A percentile compares a stretch with the other conserved stretches of the same genome.
Conservation (phyloP, 108 stramenopile species). For the Nitzschia sp. region DNA sequence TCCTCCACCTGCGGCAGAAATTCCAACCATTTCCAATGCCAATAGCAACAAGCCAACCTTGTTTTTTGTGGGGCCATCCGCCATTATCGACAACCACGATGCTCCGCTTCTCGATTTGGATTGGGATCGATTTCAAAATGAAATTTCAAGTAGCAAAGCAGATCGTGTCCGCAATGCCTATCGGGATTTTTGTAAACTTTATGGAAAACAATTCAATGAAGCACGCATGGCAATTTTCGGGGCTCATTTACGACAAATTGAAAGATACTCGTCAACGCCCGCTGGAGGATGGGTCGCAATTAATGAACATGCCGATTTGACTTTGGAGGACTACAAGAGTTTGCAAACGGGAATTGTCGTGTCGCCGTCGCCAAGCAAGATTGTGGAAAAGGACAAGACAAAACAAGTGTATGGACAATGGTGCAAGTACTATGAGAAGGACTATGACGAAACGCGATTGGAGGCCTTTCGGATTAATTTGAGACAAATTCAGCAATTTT, state of each 20-base stretch:
- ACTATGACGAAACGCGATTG: constrained; percentile 43
- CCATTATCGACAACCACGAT: too few species aligned
- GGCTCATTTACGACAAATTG: constrained; percentile 7
- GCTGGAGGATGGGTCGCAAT: background rate
- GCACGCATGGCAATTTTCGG: constrained; percentile 25
- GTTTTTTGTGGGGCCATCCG: background rate
- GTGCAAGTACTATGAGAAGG: constrained; percentile 52
- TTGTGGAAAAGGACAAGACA: background rate
- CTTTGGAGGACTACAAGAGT: constrained; percentile 16
- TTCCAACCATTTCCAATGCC: background rate
- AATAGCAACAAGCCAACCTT: background rate
- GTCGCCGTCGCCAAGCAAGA: background rate
- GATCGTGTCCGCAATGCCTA: constrained; percentile 10
- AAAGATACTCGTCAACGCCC: constrained; percentile 4
- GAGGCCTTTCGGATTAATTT: background rate
- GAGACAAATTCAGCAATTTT: background rate
- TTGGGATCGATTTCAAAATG: background rate
- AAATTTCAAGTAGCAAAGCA: background rate
- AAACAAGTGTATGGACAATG: background rate
- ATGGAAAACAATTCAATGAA: constrained; percentile 21
- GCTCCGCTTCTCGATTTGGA: background rate
- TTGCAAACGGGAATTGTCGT: background rate
- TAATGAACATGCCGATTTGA: constrained; percentile 24
- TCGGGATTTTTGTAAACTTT: constrained; percentile 6
- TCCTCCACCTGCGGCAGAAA: background rate